Conservation (phyloP, 2,329 filamentous ascomycete species). For the Triangularia setosa region DNA sequence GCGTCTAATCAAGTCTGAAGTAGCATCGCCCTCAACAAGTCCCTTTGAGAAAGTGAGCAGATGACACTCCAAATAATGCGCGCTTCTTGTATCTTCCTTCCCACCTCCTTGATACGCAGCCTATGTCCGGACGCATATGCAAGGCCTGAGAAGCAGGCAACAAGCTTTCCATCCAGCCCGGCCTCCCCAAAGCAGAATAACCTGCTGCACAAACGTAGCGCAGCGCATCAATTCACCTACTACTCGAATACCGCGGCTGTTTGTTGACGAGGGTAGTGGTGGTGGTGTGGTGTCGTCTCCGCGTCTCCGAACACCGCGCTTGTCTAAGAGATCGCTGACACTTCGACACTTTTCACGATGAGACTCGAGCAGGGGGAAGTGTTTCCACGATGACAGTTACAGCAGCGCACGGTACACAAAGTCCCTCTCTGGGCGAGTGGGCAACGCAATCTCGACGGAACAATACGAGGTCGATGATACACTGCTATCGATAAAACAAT, state of each 20-base stretch:
- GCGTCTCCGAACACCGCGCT: slow-evolving; percentile 1
- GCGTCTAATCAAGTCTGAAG: not conserved
- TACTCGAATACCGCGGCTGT: not conserved
- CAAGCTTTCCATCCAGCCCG: not conserved
- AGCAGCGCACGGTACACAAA: slow-evolving; percentile 6
- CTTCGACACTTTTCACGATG: not conserved
- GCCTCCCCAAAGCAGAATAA: not conserved
- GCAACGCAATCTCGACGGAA: not conserved
- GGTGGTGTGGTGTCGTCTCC: not conserved
- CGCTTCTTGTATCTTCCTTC: not conserved
- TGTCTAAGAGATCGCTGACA: not conserved
- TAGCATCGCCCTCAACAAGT: not conserved
- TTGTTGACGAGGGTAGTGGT: not conserved
- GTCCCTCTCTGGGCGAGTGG: not conserved
- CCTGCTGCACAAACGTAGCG: slow-evolving; percentile 1
- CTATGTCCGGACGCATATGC: slow-evolving; percentile 15
- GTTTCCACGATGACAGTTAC: not conserved
- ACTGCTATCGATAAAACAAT: not conserved
- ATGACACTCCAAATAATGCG: slow-evolving; percentile 6
- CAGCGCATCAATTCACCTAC: not conserved
- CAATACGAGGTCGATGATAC: slow-evolving; percentile 16
- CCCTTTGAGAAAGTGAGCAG: not conserved
- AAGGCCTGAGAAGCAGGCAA: slow-evolving; percentile 9
- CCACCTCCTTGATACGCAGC: not conserved
- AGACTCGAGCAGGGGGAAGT: not conserved